Evolutionary conservation across 306 rosid species (phyloP).

Genomic region (Pueraria montana): DNA sequence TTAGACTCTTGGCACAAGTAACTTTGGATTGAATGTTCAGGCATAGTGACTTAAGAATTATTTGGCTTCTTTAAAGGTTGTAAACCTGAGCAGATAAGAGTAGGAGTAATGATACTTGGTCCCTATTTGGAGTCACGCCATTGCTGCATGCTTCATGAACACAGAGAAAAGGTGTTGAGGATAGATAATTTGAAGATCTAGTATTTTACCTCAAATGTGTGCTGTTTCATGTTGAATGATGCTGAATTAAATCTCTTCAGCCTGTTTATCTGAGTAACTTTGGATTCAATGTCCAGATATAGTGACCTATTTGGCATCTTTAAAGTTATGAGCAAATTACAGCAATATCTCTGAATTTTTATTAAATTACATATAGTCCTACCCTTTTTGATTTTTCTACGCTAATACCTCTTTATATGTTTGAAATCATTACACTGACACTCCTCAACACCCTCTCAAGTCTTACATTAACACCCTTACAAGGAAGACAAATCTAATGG

Average conservation of each 20-base stretch:
- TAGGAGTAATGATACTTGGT: neutral
- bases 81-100: slow-evolving; percentile 1
- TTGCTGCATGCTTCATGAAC: neutral
- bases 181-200: slow-evolving; percentile 16
- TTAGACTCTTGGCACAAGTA: neutral
- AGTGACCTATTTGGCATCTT: neutral
- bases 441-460: too few species aligned
- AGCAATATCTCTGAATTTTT: too few species aligned
- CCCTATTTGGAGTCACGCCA: neutral
- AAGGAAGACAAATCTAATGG: too few species aligned
- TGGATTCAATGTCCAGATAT: neutral
- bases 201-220: slow-evolving; percentile 10
- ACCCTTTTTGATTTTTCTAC: too few species aligned
- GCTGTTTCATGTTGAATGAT: slow-evolving; percentile 2
- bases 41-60: neutral
- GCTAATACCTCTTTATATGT: too few species aligned
- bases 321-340: too few species aligned
- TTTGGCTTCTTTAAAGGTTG: neutral
- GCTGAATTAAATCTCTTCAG: too few species aligned
- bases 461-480: too few species aligned
- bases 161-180: neutral
- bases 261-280: neutral
- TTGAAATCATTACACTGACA: too few species aligned
- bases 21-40: slow-evolving; percentile 25
- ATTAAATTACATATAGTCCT: too few species aligned